Conservation (phyloP, 305 asterid species). For the Solanum chacoense region DNA sequence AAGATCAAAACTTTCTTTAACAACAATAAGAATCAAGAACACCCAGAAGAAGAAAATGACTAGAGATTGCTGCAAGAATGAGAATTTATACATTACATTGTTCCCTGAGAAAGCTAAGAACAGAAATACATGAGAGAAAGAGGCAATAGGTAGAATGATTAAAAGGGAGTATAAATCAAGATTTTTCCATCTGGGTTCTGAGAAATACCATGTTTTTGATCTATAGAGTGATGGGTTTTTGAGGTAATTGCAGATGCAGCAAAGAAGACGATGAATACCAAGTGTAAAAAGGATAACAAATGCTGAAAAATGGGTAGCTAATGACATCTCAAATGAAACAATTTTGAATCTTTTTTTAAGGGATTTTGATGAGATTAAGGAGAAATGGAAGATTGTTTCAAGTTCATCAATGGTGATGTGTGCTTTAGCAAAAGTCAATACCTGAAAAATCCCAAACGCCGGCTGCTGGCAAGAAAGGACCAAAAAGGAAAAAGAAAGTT, state of each 20-base stretch:
- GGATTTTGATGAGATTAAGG: background rate
- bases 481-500: background rate
- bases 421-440: background rate
- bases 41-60: slow-evolving; percentile 57
- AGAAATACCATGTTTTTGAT: slow-evolving; percentile 63
- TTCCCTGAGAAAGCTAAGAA: slow-evolving; percentile 45
- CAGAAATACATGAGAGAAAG: slow-evolving; percentile 39
- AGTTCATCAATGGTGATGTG: background rate
- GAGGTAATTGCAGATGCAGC: slow-evolving; percentile 46
- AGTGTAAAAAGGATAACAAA: slow-evolving; percentile 56
- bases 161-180: slow-evolving; percentile 53
- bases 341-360: background rate
- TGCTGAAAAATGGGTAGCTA: slow-evolving; percentile 66
- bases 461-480: background rate
- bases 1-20: slow-evolving; percentile 50
- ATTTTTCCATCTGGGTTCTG: slow-evolving; percentile 68
- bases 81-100: slow-evolving; percentile 41
- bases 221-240: slow-evolving; percentile 52
- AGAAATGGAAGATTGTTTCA: background rate
- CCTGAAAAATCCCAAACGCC: background rate
- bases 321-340: slow-evolving; percentile 12
- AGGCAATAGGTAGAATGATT: slow-evolving; percentile 49
- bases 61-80: slow-evolving; percentile 54
- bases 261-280: slow-evolving; percentile 51
- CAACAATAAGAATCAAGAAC: slow-evolving; percentile 31